These are phyloP conservation scores for Papiliotrema laurentii DNA, from an alignment of 1,284 basidiomycete species.

Conservation along the genomic window DNA sequence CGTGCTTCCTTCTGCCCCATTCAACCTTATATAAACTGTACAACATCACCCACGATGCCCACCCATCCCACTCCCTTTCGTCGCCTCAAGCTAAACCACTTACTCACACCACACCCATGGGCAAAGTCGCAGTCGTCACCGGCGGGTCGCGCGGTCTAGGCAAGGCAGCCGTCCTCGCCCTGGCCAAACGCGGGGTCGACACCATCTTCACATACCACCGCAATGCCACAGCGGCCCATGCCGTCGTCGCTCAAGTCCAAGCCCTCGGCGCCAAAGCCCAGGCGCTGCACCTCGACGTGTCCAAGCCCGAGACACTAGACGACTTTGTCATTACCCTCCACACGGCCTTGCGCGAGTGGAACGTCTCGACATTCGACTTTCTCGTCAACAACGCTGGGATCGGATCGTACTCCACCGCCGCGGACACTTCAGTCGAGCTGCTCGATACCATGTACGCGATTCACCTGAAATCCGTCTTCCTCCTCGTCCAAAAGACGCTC, in stretches of 20 bases:
- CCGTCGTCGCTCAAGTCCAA: neutral
- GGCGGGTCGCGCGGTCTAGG: constrained; percentile 6
- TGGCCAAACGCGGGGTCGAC: constrained; percentile 3
- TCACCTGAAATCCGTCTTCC: constrained; percentile 6
- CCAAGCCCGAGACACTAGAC: constrained; percentile 2
- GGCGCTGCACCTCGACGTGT: constrained; percentile 7
- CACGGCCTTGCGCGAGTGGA: neutral
- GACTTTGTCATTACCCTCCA: neutral
- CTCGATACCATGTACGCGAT: constrained; percentile 4
- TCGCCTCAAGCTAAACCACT: neutral
- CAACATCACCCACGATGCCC: too few species aligned
- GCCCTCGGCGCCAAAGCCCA: constrained; percentile 2
- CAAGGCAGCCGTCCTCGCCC: constrained; percentile 4
- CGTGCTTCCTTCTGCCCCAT: too few species aligned
- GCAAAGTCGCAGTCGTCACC: constrained; percentile 4
- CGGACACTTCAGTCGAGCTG: neutral
- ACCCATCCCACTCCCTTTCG: too few species aligned
- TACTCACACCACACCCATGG: neutral
- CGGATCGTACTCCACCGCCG: neutral
- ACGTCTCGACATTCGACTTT: neutral
- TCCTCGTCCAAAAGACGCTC: constrained; percentile 3
- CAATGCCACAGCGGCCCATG: neutral
- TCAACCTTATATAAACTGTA: too few species aligned
- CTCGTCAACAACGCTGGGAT: constrained; percentile 5
- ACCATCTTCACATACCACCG: constrained; percentile 8